These are phyloP conservation scores for Letharia columbiana DNA, from an alignment of 495 filamentous ascomycete genomes.

Conservation along the genomic window DNA sequence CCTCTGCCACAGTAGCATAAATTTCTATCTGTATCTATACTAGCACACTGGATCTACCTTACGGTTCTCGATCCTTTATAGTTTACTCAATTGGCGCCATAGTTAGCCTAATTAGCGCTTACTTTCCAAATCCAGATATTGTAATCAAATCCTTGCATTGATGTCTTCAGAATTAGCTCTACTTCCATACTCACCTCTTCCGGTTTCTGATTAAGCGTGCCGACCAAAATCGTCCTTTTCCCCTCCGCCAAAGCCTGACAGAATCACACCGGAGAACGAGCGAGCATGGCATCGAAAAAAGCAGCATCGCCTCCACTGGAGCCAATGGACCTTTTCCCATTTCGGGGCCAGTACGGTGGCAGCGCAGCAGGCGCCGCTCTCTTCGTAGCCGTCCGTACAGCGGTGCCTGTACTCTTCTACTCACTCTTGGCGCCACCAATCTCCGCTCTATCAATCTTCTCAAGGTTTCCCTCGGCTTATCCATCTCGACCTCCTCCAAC, in stretches of 20 bases:
- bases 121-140: background rate
- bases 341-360: conserved; percentile 8
- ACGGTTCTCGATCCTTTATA: too few relatives aligned
- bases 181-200: too few relatives aligned
- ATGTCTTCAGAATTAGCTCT: too few relatives aligned
- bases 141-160: too few relatives aligned
- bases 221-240: too few relatives aligned
- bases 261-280: background rate
- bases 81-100: background rate
- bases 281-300: background rate
- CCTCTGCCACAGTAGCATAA: background rate
- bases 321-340: conserved; percentile 8
- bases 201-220: too few relatives aligned
- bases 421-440: background rate
- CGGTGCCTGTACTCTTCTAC: conserved; percentile 6
- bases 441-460: conserved; percentile 1
- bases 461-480: background rate
- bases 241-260: background rate
- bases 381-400: background rate
- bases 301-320: conserved; percentile 4
- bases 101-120: background rate
- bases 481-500: conserved; percentile 9
- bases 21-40: too few relatives aligned
- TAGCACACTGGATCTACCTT: background rate
- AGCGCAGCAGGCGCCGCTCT: conserved; percentile 1